Base-by-base conservation (phyloP, 2,329 filamentous ascomycete species). In the Aspergillus thermomutatus region DNA sequence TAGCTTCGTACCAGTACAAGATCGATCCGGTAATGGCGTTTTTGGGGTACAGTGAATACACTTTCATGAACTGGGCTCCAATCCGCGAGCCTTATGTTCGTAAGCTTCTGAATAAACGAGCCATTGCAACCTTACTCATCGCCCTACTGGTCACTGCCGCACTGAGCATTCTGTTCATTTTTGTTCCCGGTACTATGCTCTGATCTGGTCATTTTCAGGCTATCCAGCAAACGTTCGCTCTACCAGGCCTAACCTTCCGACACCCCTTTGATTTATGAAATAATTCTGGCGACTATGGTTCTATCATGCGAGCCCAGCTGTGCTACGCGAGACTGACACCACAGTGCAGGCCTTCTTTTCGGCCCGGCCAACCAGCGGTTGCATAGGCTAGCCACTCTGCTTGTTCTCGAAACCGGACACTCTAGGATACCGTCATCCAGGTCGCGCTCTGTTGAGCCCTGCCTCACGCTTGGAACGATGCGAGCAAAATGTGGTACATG, bases 41-140 rank as follows among this genome's bases (percentile, higher is more conserved):
- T 21, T 74, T 90, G n/a, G 92, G 93, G 37, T 88, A 87, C 73
- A 97, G 92, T 79, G 95, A 99, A 78, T 97, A 97, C 77, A 97
- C 93, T 0, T 92, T 96, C 51, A 92, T 97, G 81, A 90, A 87
- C 74, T 97, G 95, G 79, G 89, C 90, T 25, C 84, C 86, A 43
- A 91, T 97, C 61, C 86, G 90, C 54, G 94, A 99, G 75, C 90
- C 92, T 0, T 99, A 94, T 71, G 89, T 99, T 54, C 88, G 91
- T 62, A 90, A 87, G 69, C 85, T 97, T 21, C 83, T 99, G 55
- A 86, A 86, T 64, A 92, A 92, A 72, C 88, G 94, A 57, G 88
- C 94, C 0, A 70, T 91, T 46, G 92, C 94, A 78, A 90, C 94
- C 14, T 77, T 97, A 14, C 79, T 85, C 8, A 83, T 94, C 60